These are phyloP conservation scores for Hanseniaspora osmophila DNA, from an alignment of 805 yeast genomes.

Conservation along the genomic window DNA sequence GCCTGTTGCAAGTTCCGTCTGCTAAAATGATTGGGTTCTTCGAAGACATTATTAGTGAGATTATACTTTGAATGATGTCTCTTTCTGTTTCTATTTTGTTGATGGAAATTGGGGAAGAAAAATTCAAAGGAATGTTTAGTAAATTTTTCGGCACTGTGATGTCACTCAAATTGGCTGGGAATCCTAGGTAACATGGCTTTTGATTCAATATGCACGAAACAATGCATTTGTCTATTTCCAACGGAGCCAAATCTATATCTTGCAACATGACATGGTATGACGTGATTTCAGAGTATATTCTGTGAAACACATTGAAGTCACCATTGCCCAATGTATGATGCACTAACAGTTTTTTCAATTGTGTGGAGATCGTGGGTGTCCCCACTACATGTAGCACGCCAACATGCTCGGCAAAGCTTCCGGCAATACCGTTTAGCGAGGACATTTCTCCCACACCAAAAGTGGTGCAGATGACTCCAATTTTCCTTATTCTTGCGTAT, in stretches of 20 bases:
- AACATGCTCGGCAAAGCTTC: constrained; percentile 70
- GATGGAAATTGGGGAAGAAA: constrained; percentile 18
- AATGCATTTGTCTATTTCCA: constrained; percentile 31
- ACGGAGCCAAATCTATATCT: constrained; percentile 38
- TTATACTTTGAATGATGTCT: constrained; percentile 19
- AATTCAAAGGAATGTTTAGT: constrained; percentile 20
- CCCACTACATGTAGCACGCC: constrained; percentile 83
- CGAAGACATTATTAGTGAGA: constrained; percentile 33
- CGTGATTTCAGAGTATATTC: constrained; percentile 27
- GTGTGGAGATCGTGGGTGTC: constrained; percentile 36
- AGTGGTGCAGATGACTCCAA: constrained; percentile 34
- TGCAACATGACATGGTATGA: constrained; percentile 46
- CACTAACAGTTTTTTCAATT: constrained; percentile 23
- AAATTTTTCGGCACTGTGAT: constrained; percentile 26
- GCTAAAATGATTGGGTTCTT: constrained; percentile 44
- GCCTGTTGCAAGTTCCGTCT: constrained; percentile 51
- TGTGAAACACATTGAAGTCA: constrained; percentile 41
- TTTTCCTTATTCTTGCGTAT: constrained; percentile 40
- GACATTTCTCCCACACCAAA: constrained; percentile 85
- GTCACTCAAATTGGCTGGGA: constrained; percentile 50
- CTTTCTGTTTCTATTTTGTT: constrained; percentile 24
- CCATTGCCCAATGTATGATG: constrained; percentile 17
- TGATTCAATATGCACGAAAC: constrained; percentile 36
- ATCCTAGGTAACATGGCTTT: constrained; percentile 58
- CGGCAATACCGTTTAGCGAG: constrained; percentile 72